Evolutionary conservation across 176 grass and related monocot genomes (phyloP), one percentile per base, ranked within the genome.

Genomic region (Oryza brachyantha): DNA sequence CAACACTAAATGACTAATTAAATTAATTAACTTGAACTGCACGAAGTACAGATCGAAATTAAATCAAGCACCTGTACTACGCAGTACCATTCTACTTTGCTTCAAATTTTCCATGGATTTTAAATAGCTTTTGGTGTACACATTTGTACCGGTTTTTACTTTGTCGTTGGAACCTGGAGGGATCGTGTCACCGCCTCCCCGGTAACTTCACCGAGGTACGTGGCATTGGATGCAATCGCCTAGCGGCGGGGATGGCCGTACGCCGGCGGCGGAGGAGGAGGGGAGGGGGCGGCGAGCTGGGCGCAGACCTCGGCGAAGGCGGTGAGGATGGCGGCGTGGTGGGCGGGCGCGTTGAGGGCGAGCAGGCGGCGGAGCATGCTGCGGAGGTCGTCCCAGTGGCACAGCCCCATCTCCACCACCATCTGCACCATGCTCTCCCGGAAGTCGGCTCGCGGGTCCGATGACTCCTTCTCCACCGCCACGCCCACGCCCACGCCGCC

Each of bases 391-490:
- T 98, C 92, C 96, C 92, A 98, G 14, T 74, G 66, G 65, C 89
- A 95, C 13, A 95, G 81, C 87, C 93, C 96, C 90, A 88, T 93
- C 92, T 98, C 92, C 25, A 95, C 76, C 55, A 95, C 91, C 92
- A 98, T 98, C 81, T 92, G 96, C 64, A 87, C 66, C 96, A 98
- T 98, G 58, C 92, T 94, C 41, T 98, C 96, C 10, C 85, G 73
- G 90, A 98, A 98, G 73, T 94, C 96, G 0, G 82, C 50, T 35
- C 89, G 91, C 9, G 92, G 96, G 70, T 98, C 92, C 42, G 85
- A 88, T 45, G 96, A 94, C 84, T 98, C 92, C 81, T 98, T 98
- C 89, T 94, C 96, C 83, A 98, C 96, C 50, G 92, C 92, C 84
- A 98, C 90, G 58, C 96, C 90, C 11, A 90, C 76, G 29, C 29